These are phyloP conservation scores for Podaxis sp. DNA, from an alignment of 768 basidiomycete genomes.

Conservation along the genomic window DNA sequence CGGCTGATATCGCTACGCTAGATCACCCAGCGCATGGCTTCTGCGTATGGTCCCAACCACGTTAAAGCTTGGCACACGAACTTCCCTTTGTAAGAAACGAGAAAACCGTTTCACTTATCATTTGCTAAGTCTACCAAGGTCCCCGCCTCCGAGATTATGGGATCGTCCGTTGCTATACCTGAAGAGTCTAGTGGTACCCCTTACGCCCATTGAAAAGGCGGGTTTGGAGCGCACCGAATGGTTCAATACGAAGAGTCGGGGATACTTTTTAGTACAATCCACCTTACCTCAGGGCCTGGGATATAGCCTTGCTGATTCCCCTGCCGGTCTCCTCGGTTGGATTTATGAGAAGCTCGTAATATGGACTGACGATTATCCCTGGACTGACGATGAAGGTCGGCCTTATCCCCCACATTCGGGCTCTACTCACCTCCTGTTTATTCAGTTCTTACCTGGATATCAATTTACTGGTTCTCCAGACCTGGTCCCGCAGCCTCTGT, in stretches of 20 bases:
- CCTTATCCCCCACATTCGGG: background rate
- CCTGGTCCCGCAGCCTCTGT: constrained; percentile 53
- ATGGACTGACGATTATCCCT: constrained; percentile 47
- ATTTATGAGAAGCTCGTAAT: constrained; percentile 44
- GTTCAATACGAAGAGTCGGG: constrained; percentile 25
- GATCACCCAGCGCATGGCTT: constrained; percentile 25
- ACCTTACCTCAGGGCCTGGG: constrained; percentile 52
- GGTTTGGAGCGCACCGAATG: constrained; percentile 24
- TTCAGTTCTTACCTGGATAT: constrained; percentile 56
- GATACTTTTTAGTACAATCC: constrained; percentile 36
- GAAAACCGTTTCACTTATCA: background rate
- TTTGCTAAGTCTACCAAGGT: constrained; percentile 10
- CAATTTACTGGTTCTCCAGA: constrained; percentile 54
- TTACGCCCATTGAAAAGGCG: constrained; percentile 28
- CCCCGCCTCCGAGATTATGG: constrained; percentile 17
- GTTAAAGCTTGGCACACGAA: constrained; percentile 53
- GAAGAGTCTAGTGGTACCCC: constrained; percentile 22
- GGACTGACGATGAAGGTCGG: constrained; percentile 51
- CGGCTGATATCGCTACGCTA: background rate
- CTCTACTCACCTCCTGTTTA: background rate
- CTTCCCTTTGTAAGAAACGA: constrained; percentile 30
- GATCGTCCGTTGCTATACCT: constrained; percentile 22
- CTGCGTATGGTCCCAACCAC: constrained; percentile 30
- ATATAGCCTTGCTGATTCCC: constrained; percentile 53
- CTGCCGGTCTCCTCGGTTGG: constrained; percentile 50